A percentile compares a stretch with the other conserved stretches of the same genome.
Conservation (phyloP, 345 rosid genomes). For the Murraya paniculata region DNA sequence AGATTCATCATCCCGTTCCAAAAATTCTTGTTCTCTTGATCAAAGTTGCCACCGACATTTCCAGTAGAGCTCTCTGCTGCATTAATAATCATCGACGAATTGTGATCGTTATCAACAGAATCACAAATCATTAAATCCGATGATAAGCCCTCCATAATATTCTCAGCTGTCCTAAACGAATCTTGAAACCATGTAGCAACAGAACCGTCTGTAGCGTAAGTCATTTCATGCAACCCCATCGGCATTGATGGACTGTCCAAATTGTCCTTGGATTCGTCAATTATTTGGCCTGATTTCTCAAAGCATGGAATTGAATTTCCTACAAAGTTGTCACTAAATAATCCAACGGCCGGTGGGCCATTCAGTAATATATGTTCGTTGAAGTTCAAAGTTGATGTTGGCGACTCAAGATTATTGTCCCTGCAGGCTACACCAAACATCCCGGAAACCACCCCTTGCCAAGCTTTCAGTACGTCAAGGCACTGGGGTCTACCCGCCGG, state of each 20-base stretch:
- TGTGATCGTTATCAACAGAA: constrained; percentile 3
- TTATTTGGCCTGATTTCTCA: constrained; percentile 3
- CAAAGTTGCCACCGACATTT: constrained; percentile 17
- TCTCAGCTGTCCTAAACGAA: constrained; percentile 16
- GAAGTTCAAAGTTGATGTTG: constrained; percentile 31
- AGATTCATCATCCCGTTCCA: constrained; percentile 38
- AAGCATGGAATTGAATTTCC: constrained; percentile 3
- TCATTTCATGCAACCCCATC: constrained; percentile 16
- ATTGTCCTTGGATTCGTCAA: not conserved
- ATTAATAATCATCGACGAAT: not conserved
- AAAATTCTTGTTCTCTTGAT: constrained; percentile 29
- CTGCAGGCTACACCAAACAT: constrained; percentile 19
- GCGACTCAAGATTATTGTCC: constrained; percentile 28
- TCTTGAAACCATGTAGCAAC: constrained; percentile 23
- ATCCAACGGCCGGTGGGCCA: constrained; percentile 6
- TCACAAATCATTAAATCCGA: constrained; percentile 22
- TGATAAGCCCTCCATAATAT: constrained; percentile 19
- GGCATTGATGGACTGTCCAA: not conserved
- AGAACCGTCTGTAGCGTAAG: not conserved
- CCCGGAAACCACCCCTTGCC: constrained; percentile 37
- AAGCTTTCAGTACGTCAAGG: constrained; percentile 45
- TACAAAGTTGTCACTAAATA: constrained; percentile 8
- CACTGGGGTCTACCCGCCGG: constrained; percentile 31
- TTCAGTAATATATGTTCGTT: constrained; percentile 7
- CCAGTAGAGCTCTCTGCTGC: constrained; percentile 10